phyloP scores from a whole-genome alignment of 805 yeast genomes.

The Pichia cabralensis region DNA sequence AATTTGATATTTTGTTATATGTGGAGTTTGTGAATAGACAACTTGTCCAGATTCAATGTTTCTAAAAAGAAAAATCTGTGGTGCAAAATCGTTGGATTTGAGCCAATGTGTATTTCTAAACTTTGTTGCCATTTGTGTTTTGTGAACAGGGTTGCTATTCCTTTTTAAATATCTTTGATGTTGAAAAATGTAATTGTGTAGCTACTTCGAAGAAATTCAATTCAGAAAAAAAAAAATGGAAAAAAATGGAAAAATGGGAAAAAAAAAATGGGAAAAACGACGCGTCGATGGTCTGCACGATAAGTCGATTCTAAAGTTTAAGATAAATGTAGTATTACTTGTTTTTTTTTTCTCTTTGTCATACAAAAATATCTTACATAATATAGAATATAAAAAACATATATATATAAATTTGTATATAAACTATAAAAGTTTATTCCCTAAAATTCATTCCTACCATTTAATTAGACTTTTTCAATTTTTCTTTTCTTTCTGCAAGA shows the following conservation, averaged over 20 bases:
- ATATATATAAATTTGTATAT: no score
- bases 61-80: constrained; percentile 75
- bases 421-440: no score
- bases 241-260: not conserved
- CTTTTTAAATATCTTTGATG: constrained; percentile 24
- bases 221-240: not conserved
- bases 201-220: no score
- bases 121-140: constrained; percentile 23
- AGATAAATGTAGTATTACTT: no score
- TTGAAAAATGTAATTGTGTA: no score
- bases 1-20: constrained; percentile 41
- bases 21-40: constrained; percentile 76
- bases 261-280: not conserved
- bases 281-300: not conserved
- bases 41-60: constrained; percentile 88
- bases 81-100: constrained; percentile 54
- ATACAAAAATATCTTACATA: no score
- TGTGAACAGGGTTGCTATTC: not conserved
- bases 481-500: constrained; percentile 28
- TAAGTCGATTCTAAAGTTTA: no score
- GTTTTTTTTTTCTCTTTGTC: no score
- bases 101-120: constrained; percentile 54
- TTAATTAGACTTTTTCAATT: no score
- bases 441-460: no score
- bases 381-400: no score